A percentile compares a stretch with the other conserved stretches of the same genome.
Evolutionary conservation across 2,329 filamentous ascomycete species (phyloP).

Genomic region (Talaromyces pinophilus): DNA sequence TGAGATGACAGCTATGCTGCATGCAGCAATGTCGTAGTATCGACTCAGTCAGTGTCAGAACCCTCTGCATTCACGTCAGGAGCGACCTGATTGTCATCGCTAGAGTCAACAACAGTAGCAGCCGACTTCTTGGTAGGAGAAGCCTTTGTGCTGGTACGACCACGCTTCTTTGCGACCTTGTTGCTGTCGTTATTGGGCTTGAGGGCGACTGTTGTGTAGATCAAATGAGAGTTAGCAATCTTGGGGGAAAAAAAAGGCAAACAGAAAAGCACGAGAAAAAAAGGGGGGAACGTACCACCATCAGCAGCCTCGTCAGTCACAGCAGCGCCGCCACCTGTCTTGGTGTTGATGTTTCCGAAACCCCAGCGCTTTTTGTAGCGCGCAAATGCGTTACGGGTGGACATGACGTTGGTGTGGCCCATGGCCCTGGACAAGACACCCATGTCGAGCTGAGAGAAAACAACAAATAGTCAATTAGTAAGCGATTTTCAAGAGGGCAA

Average conservation of each 20-base stretch:
- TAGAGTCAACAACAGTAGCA: background rate
- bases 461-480: background rate
- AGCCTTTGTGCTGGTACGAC: background rate
- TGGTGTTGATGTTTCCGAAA: slow-evolving; percentile 7
- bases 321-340: background rate
- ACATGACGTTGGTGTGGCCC: slow-evolving; percentile 20
- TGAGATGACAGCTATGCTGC: background rate
- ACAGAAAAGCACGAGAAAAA: background rate
- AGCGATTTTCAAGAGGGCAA: background rate
- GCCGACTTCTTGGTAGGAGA: slow-evolving; percentile 1
- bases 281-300: background rate
- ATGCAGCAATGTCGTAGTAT: background rate
- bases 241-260: background rate
- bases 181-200: slow-evolving; percentile 1
- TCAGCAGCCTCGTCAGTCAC: background rate
- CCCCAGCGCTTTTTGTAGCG: slow-evolving; percentile 19
- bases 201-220: slow-evolving; percentile 1
- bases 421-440: slow-evolving; percentile 9
- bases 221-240: background rate
- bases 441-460: slow-evolving; percentile 9
- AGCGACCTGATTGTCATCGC: background rate
- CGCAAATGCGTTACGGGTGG: slow-evolving; percentile 10
- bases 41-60: background rate
- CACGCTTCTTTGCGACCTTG: slow-evolving; percentile 20
- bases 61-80: background rate